phyloP scores from a whole-genome alignment of 2,329 filamentous ascomycete genomes.

The Fusarium bulbicola region DNA sequence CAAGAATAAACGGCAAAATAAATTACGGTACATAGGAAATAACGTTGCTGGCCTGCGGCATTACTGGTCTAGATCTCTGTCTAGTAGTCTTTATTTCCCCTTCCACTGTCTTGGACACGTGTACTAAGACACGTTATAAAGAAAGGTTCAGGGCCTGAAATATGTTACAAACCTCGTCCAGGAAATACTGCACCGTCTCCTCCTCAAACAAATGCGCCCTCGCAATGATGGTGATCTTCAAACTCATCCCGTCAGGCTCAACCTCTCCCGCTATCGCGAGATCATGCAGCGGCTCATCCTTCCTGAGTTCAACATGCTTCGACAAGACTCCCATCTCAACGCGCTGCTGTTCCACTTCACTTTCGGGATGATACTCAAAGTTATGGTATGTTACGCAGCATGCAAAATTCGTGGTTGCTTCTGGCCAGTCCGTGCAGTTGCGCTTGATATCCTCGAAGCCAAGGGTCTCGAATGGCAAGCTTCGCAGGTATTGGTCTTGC shows the following conservation, averaged over 20 bases:
- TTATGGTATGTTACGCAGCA: slow-evolving; percentile 10
- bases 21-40: too few species aligned
- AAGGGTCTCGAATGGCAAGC: slow-evolving; percentile 22
- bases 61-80: too few species aligned
- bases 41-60: too few species aligned
- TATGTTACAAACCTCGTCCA: background rate
- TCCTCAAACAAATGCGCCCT: background rate
- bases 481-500: slow-evolving; percentile 29
- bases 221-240: background rate
- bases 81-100: too few species aligned
- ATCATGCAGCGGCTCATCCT: slow-evolving; percentile 11
- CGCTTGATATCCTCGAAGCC: slow-evolving; percentile 29
- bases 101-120: too few species aligned
- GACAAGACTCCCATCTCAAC: slow-evolving; percentile 17
- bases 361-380: slow-evolving; percentile 19
- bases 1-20: too few species aligned
- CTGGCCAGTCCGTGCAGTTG: slow-evolving; percentile 33
- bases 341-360: background rate
- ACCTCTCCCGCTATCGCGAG: slow-evolving; percentile 13
- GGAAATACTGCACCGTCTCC: background rate
- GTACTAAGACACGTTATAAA: background rate
- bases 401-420: background rate
- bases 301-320: background rate
- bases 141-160: background rate
- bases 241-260: background rate